phyloP scores from a whole-genome alignment of 441 rosid genomes.

The Dalechampia spathulata region DNA sequence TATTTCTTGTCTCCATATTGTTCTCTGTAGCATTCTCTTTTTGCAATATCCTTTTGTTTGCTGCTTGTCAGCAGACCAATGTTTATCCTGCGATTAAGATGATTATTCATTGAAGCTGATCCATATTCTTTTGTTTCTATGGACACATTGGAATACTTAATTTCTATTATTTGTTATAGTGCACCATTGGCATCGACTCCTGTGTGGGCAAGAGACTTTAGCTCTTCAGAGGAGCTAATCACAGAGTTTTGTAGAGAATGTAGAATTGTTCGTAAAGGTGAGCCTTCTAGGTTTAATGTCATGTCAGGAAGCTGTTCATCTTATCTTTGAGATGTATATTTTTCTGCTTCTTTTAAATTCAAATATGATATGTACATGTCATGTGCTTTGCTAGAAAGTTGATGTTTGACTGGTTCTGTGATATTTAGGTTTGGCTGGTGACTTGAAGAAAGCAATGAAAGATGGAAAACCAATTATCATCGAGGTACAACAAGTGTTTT shows the following conservation, averaged over 20 bases:
- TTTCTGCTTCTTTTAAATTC: no score
- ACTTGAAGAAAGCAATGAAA: slow-evolving; percentile 98
- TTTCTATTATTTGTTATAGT: slow-evolving; percentile 29
- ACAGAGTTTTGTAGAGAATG: slow-evolving; percentile 97
- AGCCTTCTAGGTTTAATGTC: slow-evolving; percentile 16
- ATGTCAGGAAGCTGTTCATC: no score
- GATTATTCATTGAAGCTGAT: neutral
- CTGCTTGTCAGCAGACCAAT: neutral
- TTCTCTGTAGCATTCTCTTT: neutral
- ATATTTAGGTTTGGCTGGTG: slow-evolving; percentile 87
- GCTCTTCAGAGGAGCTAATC: slow-evolving; percentile 79
- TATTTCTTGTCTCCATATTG: neutral
- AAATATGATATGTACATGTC: no score
- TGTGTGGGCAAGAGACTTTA: slow-evolving; percentile 86
- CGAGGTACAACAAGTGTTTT: slow-evolving; percentile 44
- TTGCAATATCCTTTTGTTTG: neutral
- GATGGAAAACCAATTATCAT: slow-evolving; percentile 98
- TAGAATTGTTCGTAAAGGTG: slow-evolving; percentile 98
- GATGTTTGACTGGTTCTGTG: slow-evolving; percentile 11
- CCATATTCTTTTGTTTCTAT: neutral
- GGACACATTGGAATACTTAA: slow-evolving; percentile 9
- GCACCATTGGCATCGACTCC: slow-evolving; percentile 93
- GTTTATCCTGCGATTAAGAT: neutral
- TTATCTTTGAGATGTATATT: no score
- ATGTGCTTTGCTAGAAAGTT: slow-evolving; percentile 7